Evolutionary conservation across 352 stramenopile genomes (phyloP), one percentile per base, ranked within the genome.

Genomic region (Plasmopara viticola): DNA sequence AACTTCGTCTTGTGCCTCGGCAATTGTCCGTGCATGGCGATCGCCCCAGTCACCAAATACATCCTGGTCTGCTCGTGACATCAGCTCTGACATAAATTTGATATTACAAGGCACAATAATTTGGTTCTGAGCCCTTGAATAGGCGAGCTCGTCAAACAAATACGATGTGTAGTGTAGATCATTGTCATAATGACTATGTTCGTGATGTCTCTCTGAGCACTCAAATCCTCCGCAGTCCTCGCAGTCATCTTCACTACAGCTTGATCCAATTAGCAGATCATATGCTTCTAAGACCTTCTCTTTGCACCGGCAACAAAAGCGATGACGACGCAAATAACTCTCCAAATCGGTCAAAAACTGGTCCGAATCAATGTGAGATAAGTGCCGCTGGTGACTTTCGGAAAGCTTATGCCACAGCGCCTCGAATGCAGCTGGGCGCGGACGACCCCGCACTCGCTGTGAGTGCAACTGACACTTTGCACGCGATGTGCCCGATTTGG

Each of bases 231-330:
- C 79, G 34, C 83, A 94, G 61, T 90, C 80, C 53, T 94, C 83
- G 53, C 83, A 94, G 50, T 94, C 83, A 59, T 88, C 78, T 46
- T 94, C 83, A 39, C 78, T 90, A 55, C 80, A 91, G 37, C 83
- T 90, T 44, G 80, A 88, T 5, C 80, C 83, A 18, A 91, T 84
- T 20, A 94, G 70, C 58, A 94, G 50, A 58, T 94, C 83, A 74
- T 91, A 94, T 34, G 83, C 83, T 57, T 94, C 83, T 53, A 94
- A 70, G 37, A 93, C 83, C 51, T 94, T 94, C 46, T 94, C 83
- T 51, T 94, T 94, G 54, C 83, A 94, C 9, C 83, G 78, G 53
- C 83, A 94, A 56, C 83, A 94, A 59, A 94, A 94, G 13, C 83
- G 83, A 70, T 94, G 83, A 31, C 83, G 77, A 30, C 83, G 80